phyloP scores from a whole-genome alignment of 768 basidiomycete genomes.

The Leucocoprinus sp. region DNA sequence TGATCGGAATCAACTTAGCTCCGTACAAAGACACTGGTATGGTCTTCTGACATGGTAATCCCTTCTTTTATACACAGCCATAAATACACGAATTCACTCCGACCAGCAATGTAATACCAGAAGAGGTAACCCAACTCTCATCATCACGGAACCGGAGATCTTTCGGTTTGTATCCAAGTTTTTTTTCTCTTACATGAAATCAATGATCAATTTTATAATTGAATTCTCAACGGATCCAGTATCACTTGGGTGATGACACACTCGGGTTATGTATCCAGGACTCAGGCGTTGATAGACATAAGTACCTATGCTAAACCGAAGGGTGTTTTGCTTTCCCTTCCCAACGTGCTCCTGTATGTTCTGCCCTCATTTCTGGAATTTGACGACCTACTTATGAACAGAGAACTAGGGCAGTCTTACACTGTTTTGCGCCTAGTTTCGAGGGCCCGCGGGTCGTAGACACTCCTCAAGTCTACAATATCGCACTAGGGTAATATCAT shows the following conservation, averaged over 20 bases:
- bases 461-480: neutral
- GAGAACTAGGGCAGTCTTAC: neutral
- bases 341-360: neutral
- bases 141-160: neutral
- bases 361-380: neutral
- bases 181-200: neutral
- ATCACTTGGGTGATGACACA: neutral
- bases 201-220: neutral
- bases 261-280: neutral
- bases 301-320: neutral
- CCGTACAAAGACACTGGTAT: conserved; percentile 80
- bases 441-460: neutral
- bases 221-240: neutral
- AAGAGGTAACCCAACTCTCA: neutral
- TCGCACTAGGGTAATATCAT: neutral
- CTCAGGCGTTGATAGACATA: neutral
- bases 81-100: no score
- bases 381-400: neutral
- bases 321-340: neutral
- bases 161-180: neutral
- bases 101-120: neutral
- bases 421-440: neutral
- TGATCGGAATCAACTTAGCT: conserved; percentile 50
- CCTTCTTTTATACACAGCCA: no score
- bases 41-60: conserved; percentile 87